phyloP scores from a whole-genome alignment of 257 asterid species.

The Salvia rosmarinus region DNA sequence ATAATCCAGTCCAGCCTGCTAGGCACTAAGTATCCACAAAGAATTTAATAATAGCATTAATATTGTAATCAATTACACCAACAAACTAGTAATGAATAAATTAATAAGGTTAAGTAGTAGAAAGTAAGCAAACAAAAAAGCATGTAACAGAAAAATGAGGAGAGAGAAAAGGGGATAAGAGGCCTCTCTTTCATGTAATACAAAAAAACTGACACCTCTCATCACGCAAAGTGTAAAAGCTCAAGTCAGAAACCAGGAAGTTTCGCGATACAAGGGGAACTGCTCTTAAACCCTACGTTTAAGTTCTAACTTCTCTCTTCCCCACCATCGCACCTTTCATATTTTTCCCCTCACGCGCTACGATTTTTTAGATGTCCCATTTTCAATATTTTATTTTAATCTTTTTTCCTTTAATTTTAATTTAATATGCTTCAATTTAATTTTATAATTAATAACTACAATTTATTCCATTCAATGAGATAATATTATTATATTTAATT shows the following conservation, averaged over 20 bases:
- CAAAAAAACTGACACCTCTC: neutral
- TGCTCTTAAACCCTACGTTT: conserved; percentile 31
- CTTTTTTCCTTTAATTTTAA: no score
- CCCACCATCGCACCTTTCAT: neutral
- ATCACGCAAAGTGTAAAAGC: conserved; percentile 28
- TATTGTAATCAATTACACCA: no score
- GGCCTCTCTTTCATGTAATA: neutral
- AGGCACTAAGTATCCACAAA: neutral
- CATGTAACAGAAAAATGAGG: conserved; percentile 17
- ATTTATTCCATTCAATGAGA: no score
- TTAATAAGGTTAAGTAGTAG: conserved; percentile 37
- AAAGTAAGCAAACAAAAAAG: conserved; percentile 43
- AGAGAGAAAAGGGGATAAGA: conserved; percentile 14
- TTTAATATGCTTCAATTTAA: no score
- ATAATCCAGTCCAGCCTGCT: neutral
- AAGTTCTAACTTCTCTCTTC: neutral
- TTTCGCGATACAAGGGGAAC: conserved; percentile 26
- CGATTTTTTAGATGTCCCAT: no score
- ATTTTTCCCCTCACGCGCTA: conserved; percentile 26
- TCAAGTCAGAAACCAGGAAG: conserved; percentile 25
- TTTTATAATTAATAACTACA: no score
- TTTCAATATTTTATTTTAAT: no score
- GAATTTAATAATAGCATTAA: no score
- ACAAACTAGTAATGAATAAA: no score
- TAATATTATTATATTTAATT: no score